Conservation (phyloP, 106 monocot species). For the Ottelia alismoides region DNA sequence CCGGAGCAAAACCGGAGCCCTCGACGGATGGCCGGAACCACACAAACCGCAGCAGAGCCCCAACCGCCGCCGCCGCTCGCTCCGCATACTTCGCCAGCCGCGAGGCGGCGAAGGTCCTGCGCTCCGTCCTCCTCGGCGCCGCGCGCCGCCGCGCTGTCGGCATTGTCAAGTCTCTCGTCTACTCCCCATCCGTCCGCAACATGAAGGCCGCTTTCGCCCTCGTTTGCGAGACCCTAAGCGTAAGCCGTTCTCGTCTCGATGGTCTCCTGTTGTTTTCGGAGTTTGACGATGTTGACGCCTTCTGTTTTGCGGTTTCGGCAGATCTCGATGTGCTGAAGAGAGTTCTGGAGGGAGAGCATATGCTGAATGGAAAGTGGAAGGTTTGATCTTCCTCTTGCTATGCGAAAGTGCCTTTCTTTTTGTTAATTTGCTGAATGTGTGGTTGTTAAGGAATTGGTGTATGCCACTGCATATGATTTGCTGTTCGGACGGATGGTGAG, state of each 20-base stretch:
- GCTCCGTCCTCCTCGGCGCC: conserved; percentile 58
- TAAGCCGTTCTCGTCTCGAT: conserved; percentile 9
- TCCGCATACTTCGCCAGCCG: conserved; percentile 87
- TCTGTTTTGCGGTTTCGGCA: no score
- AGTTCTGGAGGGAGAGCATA: conserved; percentile 26
- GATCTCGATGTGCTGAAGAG: conserved; percentile 66
- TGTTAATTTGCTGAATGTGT: no score
- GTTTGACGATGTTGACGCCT: no score
- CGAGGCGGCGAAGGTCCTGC: conserved; percentile 85
- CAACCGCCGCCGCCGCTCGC: conserved; percentile 19
- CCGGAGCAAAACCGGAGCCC: no score
- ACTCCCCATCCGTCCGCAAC: conserved; percentile 75
- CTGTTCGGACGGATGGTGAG: conserved; percentile 74
- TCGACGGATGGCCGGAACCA: no score
- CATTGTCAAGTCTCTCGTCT: conserved; percentile 86
- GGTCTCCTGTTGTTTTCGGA: background rate
- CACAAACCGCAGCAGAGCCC: conserved; percentile 1
- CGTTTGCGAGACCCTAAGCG: conserved; percentile 94
- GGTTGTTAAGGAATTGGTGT: conserved; percentile 47
- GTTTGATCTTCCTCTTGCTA: no score
- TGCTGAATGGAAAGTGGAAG: conserved; percentile 79
- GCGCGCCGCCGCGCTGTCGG: conserved; percentile 58
- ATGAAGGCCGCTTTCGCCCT: conserved; percentile 94
- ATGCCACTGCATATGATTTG: conserved; percentile 63
- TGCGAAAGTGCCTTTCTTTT: no score